phyloP scores from a whole-genome alignment of 73 alveolate genomes.

The Paramecium tetraurelia region DNA sequence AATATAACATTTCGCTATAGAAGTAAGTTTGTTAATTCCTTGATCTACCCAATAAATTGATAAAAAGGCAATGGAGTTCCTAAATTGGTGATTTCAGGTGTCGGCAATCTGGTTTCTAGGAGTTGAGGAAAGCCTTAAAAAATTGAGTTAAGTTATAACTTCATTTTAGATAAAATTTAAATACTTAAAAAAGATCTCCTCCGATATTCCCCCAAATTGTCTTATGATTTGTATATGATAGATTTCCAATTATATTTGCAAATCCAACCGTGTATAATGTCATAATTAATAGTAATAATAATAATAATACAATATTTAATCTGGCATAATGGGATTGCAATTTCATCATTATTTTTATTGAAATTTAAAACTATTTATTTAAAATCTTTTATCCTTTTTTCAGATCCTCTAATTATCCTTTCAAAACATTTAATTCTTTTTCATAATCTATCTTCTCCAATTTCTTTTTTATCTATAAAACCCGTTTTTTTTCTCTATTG shows the following conservation, averaged over 20 bases:
- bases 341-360: background rate
- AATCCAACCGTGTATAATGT: background rate
- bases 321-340: background rate
- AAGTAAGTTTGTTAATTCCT: background rate
- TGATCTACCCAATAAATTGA: background rate
- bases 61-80: constrained; percentile 15
- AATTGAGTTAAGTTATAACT: background rate
- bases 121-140: background rate
- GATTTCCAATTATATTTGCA: background rate
- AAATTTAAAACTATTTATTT: background rate
- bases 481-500: background rate
- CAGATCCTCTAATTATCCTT: background rate
- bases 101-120: background rate
- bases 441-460: background rate
- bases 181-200: background rate
- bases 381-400: background rate
- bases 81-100: background rate
- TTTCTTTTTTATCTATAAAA: background rate
- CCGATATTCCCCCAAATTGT: background rate
- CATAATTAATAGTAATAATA: background rate
- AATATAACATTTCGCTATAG: background rate
- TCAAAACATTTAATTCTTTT: background rate
- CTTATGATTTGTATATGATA: background rate
- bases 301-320: background rate
- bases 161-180: background rate